phyloP scores from a whole-genome alignment of 257 asterid genomes.

The Jasminum sambac region DNA sequence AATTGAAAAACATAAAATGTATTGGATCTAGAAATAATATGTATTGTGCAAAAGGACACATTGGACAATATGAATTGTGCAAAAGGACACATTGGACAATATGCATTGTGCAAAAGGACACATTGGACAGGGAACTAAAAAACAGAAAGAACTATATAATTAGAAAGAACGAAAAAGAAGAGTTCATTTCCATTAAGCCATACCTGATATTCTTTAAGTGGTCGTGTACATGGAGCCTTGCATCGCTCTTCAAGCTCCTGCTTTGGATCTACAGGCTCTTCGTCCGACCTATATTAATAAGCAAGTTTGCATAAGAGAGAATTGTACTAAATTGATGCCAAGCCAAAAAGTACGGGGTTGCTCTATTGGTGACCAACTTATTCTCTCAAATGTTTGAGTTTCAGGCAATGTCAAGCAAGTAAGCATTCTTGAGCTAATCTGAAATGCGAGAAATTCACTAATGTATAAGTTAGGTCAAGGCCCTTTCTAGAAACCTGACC shows the following conservation, averaged over 20 bases:
- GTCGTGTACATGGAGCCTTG: conserved; percentile 80
- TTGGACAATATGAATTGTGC: background rate
- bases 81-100: no score
- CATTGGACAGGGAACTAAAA: background rate
- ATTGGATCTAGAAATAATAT: background rate
- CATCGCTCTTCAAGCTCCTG: conserved; percentile 67
- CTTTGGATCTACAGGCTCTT: conserved; percentile 83
- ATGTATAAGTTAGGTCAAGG: conserved; percentile 5
- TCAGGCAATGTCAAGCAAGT: background rate
- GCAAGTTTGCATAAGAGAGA: background rate
- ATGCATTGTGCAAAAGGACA: background rate
- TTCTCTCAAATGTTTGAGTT: background rate
- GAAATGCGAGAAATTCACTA: background rate
- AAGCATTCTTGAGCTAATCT: background rate
- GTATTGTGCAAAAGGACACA: background rate
- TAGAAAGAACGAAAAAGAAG: background rate
- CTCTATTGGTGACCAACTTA: conserved; percentile 6
- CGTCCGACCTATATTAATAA: conserved; percentile 60
- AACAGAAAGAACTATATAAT: conserved; percentile 1
- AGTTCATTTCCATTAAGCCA: background rate
- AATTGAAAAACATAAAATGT: background rate
- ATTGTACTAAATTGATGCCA: conserved; percentile 8
- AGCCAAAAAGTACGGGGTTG: background rate
- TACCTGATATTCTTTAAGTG: conserved; percentile 77
- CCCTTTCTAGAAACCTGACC: background rate